phyloP scores from a whole-genome alignment of 169 alveolate species.

The Plasmodium falciparum region DNA sequence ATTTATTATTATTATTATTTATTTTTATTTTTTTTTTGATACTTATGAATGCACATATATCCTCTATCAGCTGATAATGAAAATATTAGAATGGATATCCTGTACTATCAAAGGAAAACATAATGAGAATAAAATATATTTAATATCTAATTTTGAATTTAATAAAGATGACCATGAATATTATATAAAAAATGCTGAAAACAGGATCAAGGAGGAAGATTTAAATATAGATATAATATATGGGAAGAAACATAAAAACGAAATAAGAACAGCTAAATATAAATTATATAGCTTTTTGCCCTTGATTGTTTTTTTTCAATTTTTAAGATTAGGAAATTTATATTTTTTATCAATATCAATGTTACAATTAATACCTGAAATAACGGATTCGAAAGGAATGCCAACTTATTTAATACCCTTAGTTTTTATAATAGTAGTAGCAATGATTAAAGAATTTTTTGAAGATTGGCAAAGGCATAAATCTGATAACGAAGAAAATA shows the following conservation, averaged over 20 bases:
- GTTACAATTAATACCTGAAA: constrained; percentile 88
- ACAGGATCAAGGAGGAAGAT: constrained; percentile 49
- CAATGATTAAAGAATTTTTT: constrained; percentile 93
- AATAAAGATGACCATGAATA: constrained; percentile 53
- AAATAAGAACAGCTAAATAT: constrained; percentile 81
- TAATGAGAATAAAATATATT: constrained; percentile 42
- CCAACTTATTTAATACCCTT: constrained; percentile 94
- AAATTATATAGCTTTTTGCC: constrained; percentile 78
- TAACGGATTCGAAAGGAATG: constrained; percentile 91
- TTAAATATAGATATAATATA: constrained; percentile 66
- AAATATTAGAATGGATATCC: constrained; percentile 41
- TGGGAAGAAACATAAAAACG: constrained; percentile 66
- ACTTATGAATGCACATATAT: neutral
- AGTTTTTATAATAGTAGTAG: constrained; percentile 92
- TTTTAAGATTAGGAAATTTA: constrained; percentile 89
- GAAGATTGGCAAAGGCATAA: constrained; percentile 94
- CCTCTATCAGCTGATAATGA: neutral
- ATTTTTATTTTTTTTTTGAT: neutral
- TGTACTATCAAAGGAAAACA: constrained; percentile 31
- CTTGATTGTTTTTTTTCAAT: constrained; percentile 78
- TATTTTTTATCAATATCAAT: constrained; percentile 91
- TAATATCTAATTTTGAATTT: constrained; percentile 56
- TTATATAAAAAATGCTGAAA: constrained; percentile 53
- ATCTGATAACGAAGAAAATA: constrained; percentile 93
- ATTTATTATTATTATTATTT: neutral